Conservation (phyloP, 2,329 filamentous ascomycete species). For the Sporothrix mexicana region DNA sequence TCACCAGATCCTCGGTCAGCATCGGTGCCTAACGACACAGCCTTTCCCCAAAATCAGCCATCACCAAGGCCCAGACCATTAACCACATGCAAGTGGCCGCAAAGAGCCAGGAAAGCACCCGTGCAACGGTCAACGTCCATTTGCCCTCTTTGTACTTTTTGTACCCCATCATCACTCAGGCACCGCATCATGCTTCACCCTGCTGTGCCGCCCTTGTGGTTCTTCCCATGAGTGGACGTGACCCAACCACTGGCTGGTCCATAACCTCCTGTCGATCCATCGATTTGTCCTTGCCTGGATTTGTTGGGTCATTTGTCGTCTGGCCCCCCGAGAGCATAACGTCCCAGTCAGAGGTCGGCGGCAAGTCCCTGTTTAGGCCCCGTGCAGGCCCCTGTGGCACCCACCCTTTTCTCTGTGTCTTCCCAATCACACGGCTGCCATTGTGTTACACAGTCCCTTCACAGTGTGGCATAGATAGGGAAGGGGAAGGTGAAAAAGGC, state of each 20-base stretch:
- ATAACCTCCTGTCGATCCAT: neutral
- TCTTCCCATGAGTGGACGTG: neutral
- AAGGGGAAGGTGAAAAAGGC: neutral
- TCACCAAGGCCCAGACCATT: neutral
- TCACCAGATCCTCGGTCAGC: too few relatives aligned
- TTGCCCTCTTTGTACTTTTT: too few relatives aligned
- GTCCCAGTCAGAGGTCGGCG: neutral
- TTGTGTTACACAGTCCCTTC: constrained; percentile 15
- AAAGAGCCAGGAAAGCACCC: neutral
- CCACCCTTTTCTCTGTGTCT: neutral
- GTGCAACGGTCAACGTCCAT: too few relatives aligned
- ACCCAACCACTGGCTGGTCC: neutral
- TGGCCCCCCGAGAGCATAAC: neutral
- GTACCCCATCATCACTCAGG: neutral
- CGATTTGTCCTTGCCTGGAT: too few relatives aligned
- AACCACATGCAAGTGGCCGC: neutral
- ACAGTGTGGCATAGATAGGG: neutral
- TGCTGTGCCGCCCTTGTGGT: neutral
- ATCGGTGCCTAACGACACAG: too few relatives aligned
- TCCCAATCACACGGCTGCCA: neutral
- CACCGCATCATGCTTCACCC: neutral
- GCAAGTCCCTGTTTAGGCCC: neutral
- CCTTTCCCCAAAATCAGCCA: neutral
- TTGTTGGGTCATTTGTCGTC: neutral
- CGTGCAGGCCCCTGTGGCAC: neutral